A percentile compares a stretch with the other conserved stretches of the same genome.
phyloP scores from a whole-genome alignment of 1,284 basidiomycete species.

The Serendipita sp. region DNA sequence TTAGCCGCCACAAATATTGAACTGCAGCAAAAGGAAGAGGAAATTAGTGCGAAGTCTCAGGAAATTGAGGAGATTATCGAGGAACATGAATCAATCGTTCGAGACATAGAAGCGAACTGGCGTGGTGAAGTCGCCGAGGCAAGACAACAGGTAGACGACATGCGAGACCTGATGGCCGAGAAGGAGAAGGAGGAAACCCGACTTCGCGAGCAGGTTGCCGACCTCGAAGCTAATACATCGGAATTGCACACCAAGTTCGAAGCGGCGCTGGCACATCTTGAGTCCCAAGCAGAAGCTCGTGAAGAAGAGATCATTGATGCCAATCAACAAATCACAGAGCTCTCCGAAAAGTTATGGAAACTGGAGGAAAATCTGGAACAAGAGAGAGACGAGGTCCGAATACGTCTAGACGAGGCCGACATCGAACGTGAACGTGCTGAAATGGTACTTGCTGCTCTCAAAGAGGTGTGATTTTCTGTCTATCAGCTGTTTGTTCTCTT shows the following conservation, averaged over 20 bases:
- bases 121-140: slow-evolving; percentile 62
- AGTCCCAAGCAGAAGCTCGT: slow-evolving; percentile 54
- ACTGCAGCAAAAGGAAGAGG: slow-evolving; percentile 68
- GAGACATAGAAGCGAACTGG: slow-evolving; percentile 62
- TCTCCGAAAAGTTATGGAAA: slow-evolving; percentile 48
- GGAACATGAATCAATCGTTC: slow-evolving; percentile 54
- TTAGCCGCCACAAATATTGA: slow-evolving; percentile 67
- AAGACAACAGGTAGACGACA: slow-evolving; percentile 52
- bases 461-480: slow-evolving; percentile 41
- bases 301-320: slow-evolving; percentile 53
- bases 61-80: slow-evolving; percentile 56
- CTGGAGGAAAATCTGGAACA: slow-evolving; percentile 43
- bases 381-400: slow-evolving; percentile 12
- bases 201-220: slow-evolving; percentile 49
- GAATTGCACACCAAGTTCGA: slow-evolving; percentile 63
- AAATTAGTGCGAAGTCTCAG: slow-evolving; percentile 54
- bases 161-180: slow-evolving; percentile 64
- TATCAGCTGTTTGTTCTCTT: slow-evolving; percentile 6
- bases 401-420: slow-evolving; percentile 44
- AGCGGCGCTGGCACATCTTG: slow-evolving; percentile 53
- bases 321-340: slow-evolving; percentile 60
- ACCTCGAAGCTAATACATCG: slow-evolving; percentile 54
- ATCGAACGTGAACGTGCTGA: slow-evolving; percentile 60
- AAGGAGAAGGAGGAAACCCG: slow-evolving; percentile 61
- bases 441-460: slow-evolving; percentile 55